Percentiles rank a stretch among this genome's conserved stretches.
Conservation (phyloP, 345 rosid genomes). For the Stellera chamaejasme region DNA sequence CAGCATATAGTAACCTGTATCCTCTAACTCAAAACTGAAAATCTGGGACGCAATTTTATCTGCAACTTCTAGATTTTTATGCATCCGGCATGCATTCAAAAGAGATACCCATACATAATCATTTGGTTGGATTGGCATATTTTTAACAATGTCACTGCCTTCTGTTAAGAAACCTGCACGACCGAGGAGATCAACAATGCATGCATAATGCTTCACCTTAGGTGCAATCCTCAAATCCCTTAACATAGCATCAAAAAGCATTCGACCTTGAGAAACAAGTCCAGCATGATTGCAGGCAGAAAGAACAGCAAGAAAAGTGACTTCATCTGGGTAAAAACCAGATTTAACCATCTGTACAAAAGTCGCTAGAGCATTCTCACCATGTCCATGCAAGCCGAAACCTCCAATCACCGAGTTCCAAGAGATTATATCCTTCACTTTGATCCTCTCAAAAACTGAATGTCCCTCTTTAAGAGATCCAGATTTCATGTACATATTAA, state of each 20-base stretch:
- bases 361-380: conserved; percentile 35
- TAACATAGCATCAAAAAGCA: conserved; percentile 35
- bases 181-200: conserved; percentile 67
- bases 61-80: conserved; percentile 38
- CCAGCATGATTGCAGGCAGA: conserved; percentile 81
- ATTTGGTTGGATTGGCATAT: conserved; percentile 57
- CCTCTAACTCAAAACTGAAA: conserved; percentile 26
- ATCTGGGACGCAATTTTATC: conserved; percentile 32
- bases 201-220: conserved; percentile 60
- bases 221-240: conserved; percentile 36
- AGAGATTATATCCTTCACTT: conserved; percentile 42
- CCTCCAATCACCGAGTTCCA: conserved; percentile 68
- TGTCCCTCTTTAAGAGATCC: conserved; percentile 42
- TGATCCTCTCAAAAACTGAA: conserved; percentile 35
- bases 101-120: conserved; percentile 63
- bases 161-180: conserved; percentile 55
- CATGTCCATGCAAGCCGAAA: conserved; percentile 56
- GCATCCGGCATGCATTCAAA: conserved; percentile 64
- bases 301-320: conserved; percentile 66
- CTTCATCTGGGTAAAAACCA: conserved; percentile 44
- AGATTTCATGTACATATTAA: conserved; percentile 67
- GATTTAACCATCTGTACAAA: conserved; percentile 44
- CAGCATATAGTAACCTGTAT: conserved; percentile 48
- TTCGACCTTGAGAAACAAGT: conserved; percentile 47
- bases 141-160: conserved; percentile 49